Evolutionary conservation across 2,329 filamentous ascomycete species (phyloP).

Genomic region (Xylariaceae sp.): DNA sequence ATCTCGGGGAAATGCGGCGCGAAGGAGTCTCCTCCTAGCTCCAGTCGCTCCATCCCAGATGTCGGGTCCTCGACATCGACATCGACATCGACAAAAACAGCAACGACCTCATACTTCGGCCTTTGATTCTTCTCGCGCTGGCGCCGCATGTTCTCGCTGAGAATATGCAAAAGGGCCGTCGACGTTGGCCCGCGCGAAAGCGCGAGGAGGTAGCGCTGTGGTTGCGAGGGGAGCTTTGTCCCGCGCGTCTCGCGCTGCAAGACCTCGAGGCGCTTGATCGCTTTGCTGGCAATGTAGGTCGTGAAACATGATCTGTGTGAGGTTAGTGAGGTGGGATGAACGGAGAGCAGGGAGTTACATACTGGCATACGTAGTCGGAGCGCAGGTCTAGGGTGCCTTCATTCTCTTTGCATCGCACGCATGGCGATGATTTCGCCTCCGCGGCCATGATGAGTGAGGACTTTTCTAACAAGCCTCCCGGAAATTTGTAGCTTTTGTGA

Average conservation of each 20-base stretch:
- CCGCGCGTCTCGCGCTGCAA: conserved; percentile 45
- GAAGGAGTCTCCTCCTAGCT: neutral
- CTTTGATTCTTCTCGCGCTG: conserved; percentile 57
- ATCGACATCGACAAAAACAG: conserved; percentile 35
- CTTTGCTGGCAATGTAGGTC: conserved; percentile 71
- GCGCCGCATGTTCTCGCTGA: conserved; percentile 63
- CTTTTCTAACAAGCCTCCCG: neutral
- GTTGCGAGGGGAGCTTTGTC: conserved; percentile 29
- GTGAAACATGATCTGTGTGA: conserved; percentile 64
- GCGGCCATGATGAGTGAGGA: conserved; percentile 16
- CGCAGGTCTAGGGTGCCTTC: conserved; percentile 31
- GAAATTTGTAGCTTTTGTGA: no score
- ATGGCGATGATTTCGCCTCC: conserved; percentile 19
- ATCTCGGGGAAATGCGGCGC: conserved; percentile 58
- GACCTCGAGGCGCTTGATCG: conserved; percentile 62
- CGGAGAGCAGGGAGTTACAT: conserved; percentile 2
- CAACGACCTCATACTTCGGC: conserved; percentile 55
- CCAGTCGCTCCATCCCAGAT: no score
- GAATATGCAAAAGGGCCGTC: conserved; percentile 66
- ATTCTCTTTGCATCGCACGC: conserved; percentile 33
- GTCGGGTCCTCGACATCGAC: conserved; percentile 1
- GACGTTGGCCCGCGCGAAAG: conserved; percentile 82
- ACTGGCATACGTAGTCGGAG: conserved; percentile 30
- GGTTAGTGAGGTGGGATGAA: neutral
- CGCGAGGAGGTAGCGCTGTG: conserved; percentile 62